Conservation (phyloP, 2,329 filamentous ascomycete genomes). For the Dactylonectria estremocensis region DNA sequence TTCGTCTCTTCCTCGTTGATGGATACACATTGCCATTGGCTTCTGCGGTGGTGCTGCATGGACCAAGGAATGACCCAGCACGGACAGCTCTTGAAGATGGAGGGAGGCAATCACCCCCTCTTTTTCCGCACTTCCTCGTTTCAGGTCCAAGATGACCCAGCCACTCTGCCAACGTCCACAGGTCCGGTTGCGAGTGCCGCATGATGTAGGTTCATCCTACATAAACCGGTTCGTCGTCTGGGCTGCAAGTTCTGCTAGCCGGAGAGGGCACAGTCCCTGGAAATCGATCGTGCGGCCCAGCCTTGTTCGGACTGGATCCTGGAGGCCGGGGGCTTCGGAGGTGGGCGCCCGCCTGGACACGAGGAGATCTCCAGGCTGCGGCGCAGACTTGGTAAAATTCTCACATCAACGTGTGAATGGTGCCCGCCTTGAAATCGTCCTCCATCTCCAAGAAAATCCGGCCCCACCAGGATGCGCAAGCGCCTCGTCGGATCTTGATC, state of each 20-base stretch:
- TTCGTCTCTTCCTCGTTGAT: constrained; percentile 23
- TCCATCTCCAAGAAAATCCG: constrained; percentile 30
- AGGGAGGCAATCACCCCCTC: constrained; percentile 30
- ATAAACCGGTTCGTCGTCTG: constrained; percentile 42
- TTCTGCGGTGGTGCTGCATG: constrained; percentile 36
- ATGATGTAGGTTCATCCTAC: constrained; percentile 23
- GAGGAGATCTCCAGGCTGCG: constrained; percentile 42
- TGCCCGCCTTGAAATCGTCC: constrained; percentile 44
- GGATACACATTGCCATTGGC: constrained; percentile 21
- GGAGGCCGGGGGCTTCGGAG: constrained; percentile 31
- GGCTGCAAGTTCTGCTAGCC: constrained; percentile 33
- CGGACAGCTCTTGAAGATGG: constrained; percentile 18
- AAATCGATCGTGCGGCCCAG: constrained; percentile 29
- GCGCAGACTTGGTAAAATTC: constrained; percentile 38
- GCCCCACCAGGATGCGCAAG: constrained; percentile 47
- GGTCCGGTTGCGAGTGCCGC: constrained; percentile 33
- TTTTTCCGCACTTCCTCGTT: constrained; percentile 39
- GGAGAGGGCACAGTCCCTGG: constrained; percentile 35
- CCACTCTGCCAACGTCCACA: constrained; percentile 21
- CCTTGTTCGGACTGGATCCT: constrained; percentile 36
- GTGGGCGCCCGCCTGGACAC: constrained; percentile 42
- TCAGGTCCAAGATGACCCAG: constrained; percentile 42
- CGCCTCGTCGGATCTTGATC: constrained; percentile 48
- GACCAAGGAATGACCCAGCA: constrained; percentile 42
- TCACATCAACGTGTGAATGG: constrained; percentile 47